phyloP scores from a whole-genome alignment of 108 stramenopile species.

The Skeletonema tropicum region DNA sequence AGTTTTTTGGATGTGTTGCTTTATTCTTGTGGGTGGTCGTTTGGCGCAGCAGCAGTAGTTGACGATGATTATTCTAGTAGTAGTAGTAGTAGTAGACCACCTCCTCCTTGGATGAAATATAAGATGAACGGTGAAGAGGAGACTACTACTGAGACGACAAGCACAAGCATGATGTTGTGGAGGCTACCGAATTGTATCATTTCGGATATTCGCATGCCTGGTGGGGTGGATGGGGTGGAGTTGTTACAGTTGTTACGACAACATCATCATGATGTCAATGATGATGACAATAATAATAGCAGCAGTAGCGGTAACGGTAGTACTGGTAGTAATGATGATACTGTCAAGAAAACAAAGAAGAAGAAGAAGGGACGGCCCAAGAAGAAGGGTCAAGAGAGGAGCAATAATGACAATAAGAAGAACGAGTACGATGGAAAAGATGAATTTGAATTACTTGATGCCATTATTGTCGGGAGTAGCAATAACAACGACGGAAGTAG shows the following conservation, averaged over 20 bases:
- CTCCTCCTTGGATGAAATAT: constrained; percentile 24
- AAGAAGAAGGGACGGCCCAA: constrained; percentile 3
- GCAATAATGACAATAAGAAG: background rate
- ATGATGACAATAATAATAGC: background rate
- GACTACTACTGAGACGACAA: too few species aligned
- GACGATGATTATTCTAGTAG: too few species aligned
- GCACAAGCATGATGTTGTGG: constrained; percentile 12
- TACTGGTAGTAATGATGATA: background rate
- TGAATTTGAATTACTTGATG: constrained; percentile 2
- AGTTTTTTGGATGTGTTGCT: constrained; percentile 55
- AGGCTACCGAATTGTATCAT: constrained; percentile 69
- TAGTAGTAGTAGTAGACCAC: too few species aligned
- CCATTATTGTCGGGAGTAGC: constrained; percentile 7
- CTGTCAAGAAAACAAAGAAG: too few species aligned
- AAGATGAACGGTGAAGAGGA: background rate
- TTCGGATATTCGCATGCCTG: constrained; percentile 91
- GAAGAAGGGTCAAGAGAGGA: background rate
- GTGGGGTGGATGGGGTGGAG: constrained; percentile 79
- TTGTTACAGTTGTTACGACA: constrained; percentile 56
- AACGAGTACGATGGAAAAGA: constrained; percentile 15
- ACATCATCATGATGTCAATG: background rate
- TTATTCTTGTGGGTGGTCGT: constrained; percentile 28
- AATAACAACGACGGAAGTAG: background rate
- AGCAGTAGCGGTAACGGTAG: too few species aligned
- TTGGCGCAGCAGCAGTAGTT: background rate